Evolutionary conservation across 306 rosid genomes (phyloP).

Genomic region (Cucumis cinereus): DNA sequence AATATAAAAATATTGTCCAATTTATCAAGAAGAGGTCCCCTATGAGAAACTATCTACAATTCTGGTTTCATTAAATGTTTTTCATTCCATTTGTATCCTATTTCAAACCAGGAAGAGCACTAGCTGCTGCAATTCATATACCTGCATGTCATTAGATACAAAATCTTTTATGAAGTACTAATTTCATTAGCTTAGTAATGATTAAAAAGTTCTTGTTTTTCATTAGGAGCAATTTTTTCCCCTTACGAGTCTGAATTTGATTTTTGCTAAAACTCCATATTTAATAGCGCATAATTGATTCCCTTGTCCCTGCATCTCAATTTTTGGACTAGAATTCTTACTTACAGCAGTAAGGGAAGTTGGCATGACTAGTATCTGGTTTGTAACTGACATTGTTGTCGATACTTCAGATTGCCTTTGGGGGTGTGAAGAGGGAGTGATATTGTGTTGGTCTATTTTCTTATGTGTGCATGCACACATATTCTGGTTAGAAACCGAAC

Average conservation of each 20-base stretch:
- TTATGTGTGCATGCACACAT: background rate
- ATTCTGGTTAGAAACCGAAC: background rate
- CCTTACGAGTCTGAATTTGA: background rate
- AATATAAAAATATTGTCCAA: slow-evolving; percentile 47
- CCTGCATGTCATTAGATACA: background rate
- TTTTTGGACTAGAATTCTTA: background rate
- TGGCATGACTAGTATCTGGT: background rate
- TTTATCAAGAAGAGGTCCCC: slow-evolving; percentile 64
- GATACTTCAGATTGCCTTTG: background rate
- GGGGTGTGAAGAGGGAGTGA: background rate
- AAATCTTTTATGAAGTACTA: background rate
- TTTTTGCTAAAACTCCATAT: background rate
- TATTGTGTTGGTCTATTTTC: background rate
- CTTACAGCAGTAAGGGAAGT: background rate
- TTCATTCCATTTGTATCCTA: slow-evolving; percentile 35
- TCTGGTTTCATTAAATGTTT: slow-evolving; percentile 37
- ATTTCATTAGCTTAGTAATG: background rate
- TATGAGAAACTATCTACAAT: slow-evolving; percentile 40
- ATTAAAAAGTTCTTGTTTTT: background rate
- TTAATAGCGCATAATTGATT: background rate
- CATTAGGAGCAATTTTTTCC: background rate
- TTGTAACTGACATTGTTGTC: too few species aligned
- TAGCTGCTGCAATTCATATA: slow-evolving; percentile 17
- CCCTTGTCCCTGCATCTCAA: background rate
- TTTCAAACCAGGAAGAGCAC: slow-evolving; percentile 42